phyloP scores from a whole-genome alignment of 805 yeast genomes.

The Metschnikowia cerradonensis region DNA sequence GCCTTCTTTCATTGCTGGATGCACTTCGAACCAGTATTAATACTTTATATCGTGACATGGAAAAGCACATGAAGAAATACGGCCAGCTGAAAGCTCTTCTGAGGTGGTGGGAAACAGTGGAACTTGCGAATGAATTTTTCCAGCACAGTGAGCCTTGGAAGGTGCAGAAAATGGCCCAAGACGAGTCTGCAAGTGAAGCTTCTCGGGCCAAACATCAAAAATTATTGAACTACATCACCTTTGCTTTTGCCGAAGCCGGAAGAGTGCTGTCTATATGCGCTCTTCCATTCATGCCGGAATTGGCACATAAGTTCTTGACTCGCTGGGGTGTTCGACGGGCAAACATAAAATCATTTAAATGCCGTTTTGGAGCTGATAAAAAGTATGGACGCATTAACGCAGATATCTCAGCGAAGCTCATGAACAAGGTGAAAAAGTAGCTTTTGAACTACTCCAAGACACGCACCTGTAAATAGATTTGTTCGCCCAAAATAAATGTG shows the following conservation, averaged over 20 bases:
- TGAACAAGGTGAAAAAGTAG: constrained; percentile 13
- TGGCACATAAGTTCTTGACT: constrained; percentile 55
- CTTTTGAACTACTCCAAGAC: neutral
- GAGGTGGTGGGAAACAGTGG: constrained; percentile 55
- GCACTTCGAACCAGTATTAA: constrained; percentile 10
- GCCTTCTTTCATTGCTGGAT: constrained; percentile 3
- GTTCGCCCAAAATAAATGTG: neutral
- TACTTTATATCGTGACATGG: constrained; percentile 28
- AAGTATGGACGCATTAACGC: constrained; percentile 8
- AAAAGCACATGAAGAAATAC: constrained; percentile 40
- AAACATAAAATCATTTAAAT: constrained; percentile 41
- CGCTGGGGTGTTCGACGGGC: constrained; percentile 48
- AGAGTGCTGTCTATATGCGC: constrained; percentile 64
- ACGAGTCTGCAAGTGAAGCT: constrained; percentile 17
- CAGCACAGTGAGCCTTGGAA: constrained; percentile 79
- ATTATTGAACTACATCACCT: constrained; percentile 50
- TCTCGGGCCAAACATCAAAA: constrained; percentile 7
- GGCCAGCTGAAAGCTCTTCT: constrained; percentile 55
- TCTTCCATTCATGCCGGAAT: constrained; percentile 69
- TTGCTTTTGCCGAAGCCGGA: constrained; percentile 63
- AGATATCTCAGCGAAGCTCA: constrained; percentile 8
- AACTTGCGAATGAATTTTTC: constrained; percentile 60
- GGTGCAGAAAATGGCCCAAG: constrained; percentile 26
- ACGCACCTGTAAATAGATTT: neutral
- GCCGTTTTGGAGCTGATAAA: constrained; percentile 55